These are phyloP conservation scores for Magnusiomyces paraingens DNA, from an alignment of 1,139 yeast genomes.

Conservation along the genomic window DNA sequence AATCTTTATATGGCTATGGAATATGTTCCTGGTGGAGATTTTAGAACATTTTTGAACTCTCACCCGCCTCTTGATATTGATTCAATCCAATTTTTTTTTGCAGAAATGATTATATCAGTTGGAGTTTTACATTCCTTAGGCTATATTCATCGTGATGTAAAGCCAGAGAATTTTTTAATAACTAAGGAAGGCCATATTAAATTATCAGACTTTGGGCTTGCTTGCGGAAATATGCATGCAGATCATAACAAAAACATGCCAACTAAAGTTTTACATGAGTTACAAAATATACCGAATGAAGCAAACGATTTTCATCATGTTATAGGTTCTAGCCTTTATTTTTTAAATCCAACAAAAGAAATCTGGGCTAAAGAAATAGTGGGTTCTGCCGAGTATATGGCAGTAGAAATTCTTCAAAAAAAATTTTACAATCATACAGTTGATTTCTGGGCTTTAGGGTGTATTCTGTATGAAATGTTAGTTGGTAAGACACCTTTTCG, in stretches of 20 bases:
- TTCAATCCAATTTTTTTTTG: conserved; percentile 13
- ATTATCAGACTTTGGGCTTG: conserved; percentile 77
- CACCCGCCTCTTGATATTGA: conserved; percentile 8
- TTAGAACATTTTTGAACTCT: conserved; percentile 15
- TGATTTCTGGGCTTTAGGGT: conserved; percentile 18
- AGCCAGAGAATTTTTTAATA: conserved; percentile 76
- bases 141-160: conserved; percentile 76
- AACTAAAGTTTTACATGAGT: not conserved
- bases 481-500: conserved; percentile 16
- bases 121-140: conserved; percentile 77
- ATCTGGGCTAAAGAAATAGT: conserved; percentile 17
- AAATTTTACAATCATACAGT: conserved; percentile 13
- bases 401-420: conserved; percentile 13
- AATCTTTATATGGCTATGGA: conserved; percentile 16
- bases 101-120: conserved; percentile 77
- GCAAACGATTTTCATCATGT: not conserved
- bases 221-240: conserved; percentile 14
- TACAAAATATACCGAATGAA: not conserved
- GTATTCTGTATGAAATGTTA: conserved; percentile 16
- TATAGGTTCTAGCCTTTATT: conserved; percentile 5
- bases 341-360: not conserved
- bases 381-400: conserved; percentile 17
- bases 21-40: conserved; percentile 17
- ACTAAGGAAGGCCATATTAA: conserved; percentile 78
- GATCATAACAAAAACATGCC: conserved; percentile 9